A percentile compares a stretch with the other conserved stretches of the same genome.
phyloP scores from a whole-genome alignment of 2,329 filamentous ascomycete species.

The Parastagonospora nodorum region DNA sequence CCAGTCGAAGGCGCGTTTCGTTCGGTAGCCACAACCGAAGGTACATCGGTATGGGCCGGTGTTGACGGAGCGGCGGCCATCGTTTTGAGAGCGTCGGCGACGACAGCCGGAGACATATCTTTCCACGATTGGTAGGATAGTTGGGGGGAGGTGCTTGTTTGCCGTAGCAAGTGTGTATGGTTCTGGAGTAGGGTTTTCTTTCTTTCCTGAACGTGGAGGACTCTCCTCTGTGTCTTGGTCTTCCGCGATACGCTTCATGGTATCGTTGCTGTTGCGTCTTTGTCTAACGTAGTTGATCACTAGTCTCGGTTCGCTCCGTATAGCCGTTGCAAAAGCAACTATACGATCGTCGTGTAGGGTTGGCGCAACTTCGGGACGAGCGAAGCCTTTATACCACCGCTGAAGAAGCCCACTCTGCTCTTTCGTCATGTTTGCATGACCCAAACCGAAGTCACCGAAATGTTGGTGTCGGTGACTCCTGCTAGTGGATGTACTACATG shows the following conservation, averaged over 20 bases:
- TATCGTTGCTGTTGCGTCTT: constrained; percentile 4
- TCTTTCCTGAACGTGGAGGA: background rate
- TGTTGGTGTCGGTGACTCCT: too few relatives aligned
- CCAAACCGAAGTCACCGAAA: too few relatives aligned
- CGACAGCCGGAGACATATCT: constrained; percentile 24
- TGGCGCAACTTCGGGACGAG: background rate
- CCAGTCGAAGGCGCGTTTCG: constrained; percentile 32
- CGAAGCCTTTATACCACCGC: constrained; percentile 18
- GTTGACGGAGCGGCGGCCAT: constrained; percentile 30
- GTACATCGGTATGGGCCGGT: constrained; percentile 28
- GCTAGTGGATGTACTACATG: too few relatives aligned
- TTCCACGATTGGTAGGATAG: constrained; percentile 16
- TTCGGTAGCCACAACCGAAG: constrained; percentile 30
- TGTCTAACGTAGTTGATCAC: constrained; percentile 19
- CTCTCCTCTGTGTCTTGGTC: background rate
- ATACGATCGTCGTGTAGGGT: constrained; percentile 8
- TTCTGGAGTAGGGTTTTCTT: background rate
- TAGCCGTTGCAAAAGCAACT: constrained; percentile 19
- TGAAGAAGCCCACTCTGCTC: constrained; percentile 21
- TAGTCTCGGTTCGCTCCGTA: constrained; percentile 10
- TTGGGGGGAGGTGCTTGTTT: constrained; percentile 18
- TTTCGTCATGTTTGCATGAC: background rate
- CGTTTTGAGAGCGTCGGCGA: constrained; percentile 17
- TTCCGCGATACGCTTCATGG: background rate
- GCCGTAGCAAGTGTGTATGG: constrained; percentile 11